These are phyloP conservation scores for Gossypium aridum DNA, from an alignment of 441 rosid species.

Conservation along the genomic window DNA sequence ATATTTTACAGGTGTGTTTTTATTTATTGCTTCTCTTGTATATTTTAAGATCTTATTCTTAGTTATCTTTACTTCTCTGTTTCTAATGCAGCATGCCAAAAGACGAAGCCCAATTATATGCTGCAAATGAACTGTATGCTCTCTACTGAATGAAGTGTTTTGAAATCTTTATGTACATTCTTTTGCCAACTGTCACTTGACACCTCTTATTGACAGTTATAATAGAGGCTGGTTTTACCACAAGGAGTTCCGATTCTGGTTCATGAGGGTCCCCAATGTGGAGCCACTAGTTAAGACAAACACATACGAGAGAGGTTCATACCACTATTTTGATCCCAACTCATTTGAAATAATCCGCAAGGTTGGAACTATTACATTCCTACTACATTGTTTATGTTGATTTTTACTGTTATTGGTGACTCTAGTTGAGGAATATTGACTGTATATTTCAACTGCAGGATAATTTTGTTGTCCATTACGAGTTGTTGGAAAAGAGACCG, in stretches of 20 bases:
- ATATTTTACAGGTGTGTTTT: constrained; percentile 75
- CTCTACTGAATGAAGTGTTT: constrained; percentile 7
- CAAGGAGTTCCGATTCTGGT: constrained; percentile 80
- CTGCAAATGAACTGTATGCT: constrained; percentile 95
- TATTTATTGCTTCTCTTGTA: neutral
- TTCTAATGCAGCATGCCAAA: constrained; percentile 80
- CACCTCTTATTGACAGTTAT: constrained; percentile 41
- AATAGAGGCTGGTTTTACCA: constrained; percentile 90
- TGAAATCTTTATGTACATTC: constrained; percentile 22
- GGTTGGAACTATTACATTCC: constrained; percentile 31
- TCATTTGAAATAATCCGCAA: constrained; percentile 63
- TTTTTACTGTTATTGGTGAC: neutral
- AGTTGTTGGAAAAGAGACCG: constrained; percentile 84
- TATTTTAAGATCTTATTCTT: neutral
- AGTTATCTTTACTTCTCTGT: neutral
- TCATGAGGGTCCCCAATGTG: constrained; percentile 53
- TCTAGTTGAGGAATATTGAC: neutral
- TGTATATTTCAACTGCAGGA: constrained; percentile 51
- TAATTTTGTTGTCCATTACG: constrained; percentile 72
- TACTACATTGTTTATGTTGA: neutral
- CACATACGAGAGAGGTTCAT: constrained; percentile 84
- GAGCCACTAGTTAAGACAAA: constrained; percentile 85
- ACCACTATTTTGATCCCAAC: constrained; percentile 77
- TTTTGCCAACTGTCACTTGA: neutral
- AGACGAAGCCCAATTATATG: constrained; percentile 89